These are phyloP conservation scores for Takashimella koratensis DNA, from an alignment of 1,284 basidiomycete species.

Conservation along the genomic window DNA sequence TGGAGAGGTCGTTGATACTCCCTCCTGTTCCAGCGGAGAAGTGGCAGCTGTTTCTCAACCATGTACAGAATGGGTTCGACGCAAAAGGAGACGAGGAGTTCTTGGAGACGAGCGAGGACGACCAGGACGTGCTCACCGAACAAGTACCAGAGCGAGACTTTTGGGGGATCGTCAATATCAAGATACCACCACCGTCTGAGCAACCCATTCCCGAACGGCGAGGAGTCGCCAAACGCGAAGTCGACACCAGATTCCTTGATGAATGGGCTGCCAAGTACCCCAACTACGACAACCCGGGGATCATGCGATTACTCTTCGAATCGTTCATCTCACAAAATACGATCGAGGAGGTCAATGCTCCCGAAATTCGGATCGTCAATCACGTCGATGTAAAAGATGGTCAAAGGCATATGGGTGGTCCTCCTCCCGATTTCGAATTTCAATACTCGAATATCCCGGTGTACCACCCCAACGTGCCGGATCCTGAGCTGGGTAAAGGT, in stretches of 20 bases:
- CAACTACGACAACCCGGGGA: constrained; percentile 15
- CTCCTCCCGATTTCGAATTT: constrained; percentile 41
- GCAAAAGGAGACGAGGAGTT: not conserved
- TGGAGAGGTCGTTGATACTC: not conserved
- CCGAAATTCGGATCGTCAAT: constrained; percentile 63
- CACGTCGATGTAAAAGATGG: constrained; percentile 64
- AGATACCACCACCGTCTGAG: not conserved
- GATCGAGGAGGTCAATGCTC: constrained; percentile 63
- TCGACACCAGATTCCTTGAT: constrained; percentile 19
- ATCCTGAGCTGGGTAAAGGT: constrained; percentile 62
- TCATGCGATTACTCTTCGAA: constrained; percentile 55
- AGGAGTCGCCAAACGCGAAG: constrained; percentile 18
- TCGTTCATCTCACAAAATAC: constrained; percentile 58
- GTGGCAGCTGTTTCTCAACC: not conserved
- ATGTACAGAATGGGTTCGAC: not conserved
- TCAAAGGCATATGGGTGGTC: not conserved
- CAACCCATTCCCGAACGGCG: constrained; percentile 9
- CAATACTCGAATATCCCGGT: constrained; percentile 56
- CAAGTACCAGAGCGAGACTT: not conserved
- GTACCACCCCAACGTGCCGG: constrained; percentile 62
- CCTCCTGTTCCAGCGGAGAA: not conserved
- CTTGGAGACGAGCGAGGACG: not conserved
- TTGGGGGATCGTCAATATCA: not conserved
- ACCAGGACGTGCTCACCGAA: no score
- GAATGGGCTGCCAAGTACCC: constrained; percentile 19